These are phyloP conservation scores for Exserohilum turcica DNA, from an alignment of 2,329 filamentous ascomycete species.

Conservation along the genomic window DNA sequence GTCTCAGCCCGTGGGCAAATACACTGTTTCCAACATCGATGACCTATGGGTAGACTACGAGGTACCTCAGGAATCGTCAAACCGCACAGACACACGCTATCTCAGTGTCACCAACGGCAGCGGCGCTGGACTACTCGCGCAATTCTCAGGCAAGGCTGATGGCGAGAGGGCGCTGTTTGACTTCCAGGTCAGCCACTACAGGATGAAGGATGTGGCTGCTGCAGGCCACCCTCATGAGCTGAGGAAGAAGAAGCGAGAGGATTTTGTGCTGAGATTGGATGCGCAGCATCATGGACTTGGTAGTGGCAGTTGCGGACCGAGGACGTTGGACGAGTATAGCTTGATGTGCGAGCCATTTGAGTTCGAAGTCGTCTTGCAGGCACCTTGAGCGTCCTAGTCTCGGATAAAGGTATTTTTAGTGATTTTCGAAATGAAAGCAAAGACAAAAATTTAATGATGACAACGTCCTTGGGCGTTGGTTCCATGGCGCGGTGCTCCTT, in stretches of 20 bases:
- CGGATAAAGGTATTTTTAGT: too few species aligned
- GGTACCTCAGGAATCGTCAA: slow-evolving; percentile 71
- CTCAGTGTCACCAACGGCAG: slow-evolving; percentile 44
- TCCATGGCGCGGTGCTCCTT: background rate
- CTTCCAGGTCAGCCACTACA: slow-evolving; percentile 64
- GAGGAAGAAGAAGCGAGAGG: slow-evolving; percentile 57
- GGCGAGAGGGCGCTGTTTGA: slow-evolving; percentile 32
- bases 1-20: slow-evolving; percentile 58
- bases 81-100: slow-evolving; percentile 66
- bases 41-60: slow-evolving; percentile 66
- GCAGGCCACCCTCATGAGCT: slow-evolving; percentile 70
- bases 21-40: slow-evolving; percentile 53
- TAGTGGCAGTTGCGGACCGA: slow-evolving; percentile 66
- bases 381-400: background rate
- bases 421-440: too few species aligned
- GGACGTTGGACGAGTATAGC: slow-evolving; percentile 50
- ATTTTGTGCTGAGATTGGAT: slow-evolving; percentile 64
- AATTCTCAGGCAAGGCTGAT: slow-evolving; percentile 34
- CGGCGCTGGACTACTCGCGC: slow-evolving; percentile 25
- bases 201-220: slow-evolving; percentile 58
- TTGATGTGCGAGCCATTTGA: slow-evolving; percentile 47
- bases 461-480: background rate
- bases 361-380: slow-evolving; percentile 40
- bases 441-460: too few species aligned
- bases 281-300: slow-evolving; percentile 67